These are phyloP conservation scores for Closterium sp. DNA, from an alignment of 139 green algal genomes.

Conservation along the genomic window DNA sequence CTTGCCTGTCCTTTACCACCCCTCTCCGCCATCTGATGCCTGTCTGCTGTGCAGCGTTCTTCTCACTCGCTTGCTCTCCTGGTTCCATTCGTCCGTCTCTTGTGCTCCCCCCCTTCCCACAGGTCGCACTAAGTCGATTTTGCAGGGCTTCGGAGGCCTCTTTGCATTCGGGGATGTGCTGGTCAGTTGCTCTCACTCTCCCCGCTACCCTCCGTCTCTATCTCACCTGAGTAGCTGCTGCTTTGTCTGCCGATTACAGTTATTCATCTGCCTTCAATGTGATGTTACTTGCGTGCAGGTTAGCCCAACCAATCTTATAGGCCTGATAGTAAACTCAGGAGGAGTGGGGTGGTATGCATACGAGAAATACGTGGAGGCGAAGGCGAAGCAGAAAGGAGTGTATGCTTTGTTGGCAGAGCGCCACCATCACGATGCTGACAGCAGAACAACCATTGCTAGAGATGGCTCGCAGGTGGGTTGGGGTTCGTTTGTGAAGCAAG, in stretches of 20 bases:
- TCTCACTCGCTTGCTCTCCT: too few species aligned
- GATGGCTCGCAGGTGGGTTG: conserved; percentile 40
- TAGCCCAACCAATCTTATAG: conserved; percentile 43
- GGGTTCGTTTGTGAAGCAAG: too few species aligned
- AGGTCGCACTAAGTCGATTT: conserved; percentile 56
- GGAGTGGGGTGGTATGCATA: conserved; percentile 60
- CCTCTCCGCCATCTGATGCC: too few species aligned
- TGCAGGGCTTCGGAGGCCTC: conserved; percentile 55
- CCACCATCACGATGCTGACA: neutral
- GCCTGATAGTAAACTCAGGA: conserved; percentile 52
- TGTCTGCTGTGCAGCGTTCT: too few species aligned
- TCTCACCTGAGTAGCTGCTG: too few species aligned
- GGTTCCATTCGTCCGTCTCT: too few species aligned
- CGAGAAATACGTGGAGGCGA: conserved; percentile 56
- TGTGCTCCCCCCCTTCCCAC: neutral
- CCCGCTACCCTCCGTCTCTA: too few species aligned
- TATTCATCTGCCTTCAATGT: too few species aligned
- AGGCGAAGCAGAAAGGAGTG: neutral
- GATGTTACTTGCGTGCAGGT: conserved; percentile 9
- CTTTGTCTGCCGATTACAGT: too few species aligned
- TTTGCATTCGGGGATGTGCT: conserved; percentile 58
- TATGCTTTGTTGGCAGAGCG: neutral
- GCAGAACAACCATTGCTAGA: neutral
- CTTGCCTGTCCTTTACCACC: too few species aligned
- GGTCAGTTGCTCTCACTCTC: conserved; percentile 24